These are phyloP conservation scores for Serendipita sp. DNA, from an alignment of 768 basidiomycete genomes.

Conservation along the genomic window DNA sequence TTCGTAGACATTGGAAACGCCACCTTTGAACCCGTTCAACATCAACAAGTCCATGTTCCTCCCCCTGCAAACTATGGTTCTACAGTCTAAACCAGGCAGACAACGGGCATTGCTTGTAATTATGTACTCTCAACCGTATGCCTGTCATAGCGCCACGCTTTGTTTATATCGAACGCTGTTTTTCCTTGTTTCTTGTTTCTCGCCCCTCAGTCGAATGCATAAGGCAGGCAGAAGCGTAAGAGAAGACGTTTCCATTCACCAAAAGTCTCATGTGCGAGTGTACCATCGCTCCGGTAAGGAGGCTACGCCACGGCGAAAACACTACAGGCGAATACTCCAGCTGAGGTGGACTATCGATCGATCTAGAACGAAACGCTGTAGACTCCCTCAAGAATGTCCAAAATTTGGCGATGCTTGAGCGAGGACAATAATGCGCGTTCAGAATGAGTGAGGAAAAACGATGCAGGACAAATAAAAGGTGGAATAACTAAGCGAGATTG, in stretches of 20 bases:
- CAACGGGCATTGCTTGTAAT: neutral
- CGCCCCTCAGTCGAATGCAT: too few species aligned
- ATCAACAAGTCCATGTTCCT: conserved; percentile 1
- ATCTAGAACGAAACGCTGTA: conserved; percentile 2
- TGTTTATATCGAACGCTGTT: too few species aligned
- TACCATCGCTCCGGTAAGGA: conserved; percentile 5
- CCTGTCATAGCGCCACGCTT: too few species aligned
- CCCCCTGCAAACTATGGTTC: conserved; percentile 25
- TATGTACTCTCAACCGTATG: too few species aligned
- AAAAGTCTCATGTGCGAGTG: neutral
- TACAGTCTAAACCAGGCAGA: conserved; percentile 12
- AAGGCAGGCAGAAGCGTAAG: too few species aligned
- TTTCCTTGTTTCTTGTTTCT: too few species aligned
- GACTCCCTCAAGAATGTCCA: neutral
- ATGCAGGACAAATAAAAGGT: neutral
- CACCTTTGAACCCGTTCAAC: conserved; percentile 21
- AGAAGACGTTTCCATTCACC: too few species aligned
- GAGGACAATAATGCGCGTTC: conserved; percentile 7
- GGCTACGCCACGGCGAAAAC: neutral
- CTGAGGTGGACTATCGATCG: neutral
- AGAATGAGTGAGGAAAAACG: neutral
- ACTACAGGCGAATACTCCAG: neutral
- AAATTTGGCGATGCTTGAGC: neutral
- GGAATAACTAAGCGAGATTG: neutral
- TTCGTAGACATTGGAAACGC: conserved; percentile 26